Evolutionary conservation across 352 stramenopile species (phyloP), one percentile per base, ranked within the genome.

Genomic region (Bremia lactucae): DNA sequence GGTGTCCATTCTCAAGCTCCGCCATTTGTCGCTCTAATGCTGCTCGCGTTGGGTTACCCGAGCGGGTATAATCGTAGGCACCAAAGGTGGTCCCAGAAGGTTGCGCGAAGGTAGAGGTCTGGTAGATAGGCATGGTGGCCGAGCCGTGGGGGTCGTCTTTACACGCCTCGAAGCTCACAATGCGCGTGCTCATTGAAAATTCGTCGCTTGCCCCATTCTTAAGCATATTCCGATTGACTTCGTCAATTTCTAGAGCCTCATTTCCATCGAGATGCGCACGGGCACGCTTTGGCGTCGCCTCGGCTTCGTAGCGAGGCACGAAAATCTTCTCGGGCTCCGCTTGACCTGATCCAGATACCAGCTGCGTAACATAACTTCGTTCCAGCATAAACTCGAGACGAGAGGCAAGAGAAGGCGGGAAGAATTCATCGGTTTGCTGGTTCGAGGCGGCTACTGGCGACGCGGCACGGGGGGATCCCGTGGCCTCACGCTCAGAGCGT

Each of bases 11-110:
- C 45, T 87, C 71, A 5, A 94, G 51, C 49, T 83, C 77, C 4
- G 90, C 90, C 62, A 97, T 88, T 42, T 94, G 83, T 24, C 74
- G 75, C 74, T 98, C 90, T 47, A 98, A 80, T 5, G 85, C 87
- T 2, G 81, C 85, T 45, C 89, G 82, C 11, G 91, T 97, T 1
- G 94, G 89, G 71, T 97, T 98, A 23, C 79, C 84, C 31, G 83
- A 96, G 36, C 94, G 68, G 23, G 83, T 94, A 66, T 98, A 98
- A 60, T 97, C 87, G 49, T 95, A 96, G n/a, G 82, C 77, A 23
- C 84, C 83, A 50, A 95, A 95, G 31, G 85, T 76, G 14, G 74
- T 92, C 16, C 77, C 83, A 7, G 81, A 95, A 1, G 82, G 81
- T 54, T 95, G 83, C 25, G 75, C 79, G 44, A 96, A 96, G 6